A percentile compares a stretch with the other conserved stretches of the same genome.
These are phyloP conservation scores for Aspergillus sp. DNA, from an alignment of 2,329 filamentous ascomycete species.

Conservation along the genomic window DNA sequence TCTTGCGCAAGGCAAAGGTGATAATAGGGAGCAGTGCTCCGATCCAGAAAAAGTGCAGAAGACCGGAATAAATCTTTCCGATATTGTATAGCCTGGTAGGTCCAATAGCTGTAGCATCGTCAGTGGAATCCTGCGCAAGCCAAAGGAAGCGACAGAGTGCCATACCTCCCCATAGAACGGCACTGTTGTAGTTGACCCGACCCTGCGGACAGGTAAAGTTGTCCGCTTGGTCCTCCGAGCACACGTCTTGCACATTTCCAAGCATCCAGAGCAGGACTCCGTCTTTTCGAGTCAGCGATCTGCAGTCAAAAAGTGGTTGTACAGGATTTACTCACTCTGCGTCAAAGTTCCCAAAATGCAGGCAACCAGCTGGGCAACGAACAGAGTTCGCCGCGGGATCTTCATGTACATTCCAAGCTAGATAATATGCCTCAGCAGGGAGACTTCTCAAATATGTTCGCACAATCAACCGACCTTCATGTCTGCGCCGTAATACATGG, in stretches of 20 bases:
- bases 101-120: conserved; percentile 41
- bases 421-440: neutral
- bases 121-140: neutral
- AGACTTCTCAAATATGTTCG: neutral
- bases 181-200: conserved; percentile 48
- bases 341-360: conserved; percentile 49
- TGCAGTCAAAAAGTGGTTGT: neutral
- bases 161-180: conserved; percentile 49
- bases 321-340: conserved; percentile 29
- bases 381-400: conserved; percentile 49
- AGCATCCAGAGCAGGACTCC: conserved; percentile 35
- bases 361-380: conserved; percentile 51
- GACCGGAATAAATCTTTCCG: conserved; percentile 48
- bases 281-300: conserved; percentile 36
- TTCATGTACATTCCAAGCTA: conserved; percentile 54
- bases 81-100: conserved; percentile 50
- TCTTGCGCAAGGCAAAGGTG: conserved; percentile 57
- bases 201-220: conserved; percentile 53
- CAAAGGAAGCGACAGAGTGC: neutral
- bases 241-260: conserved; percentile 44
- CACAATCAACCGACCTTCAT: conserved; percentile 54
- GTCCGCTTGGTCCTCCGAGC: conserved; percentile 42
- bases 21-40: conserved; percentile 47
- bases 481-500: conserved; percentile 50
- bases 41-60: conserved; percentile 55